A percentile compares a stretch with the other conserved stretches of the same genome.
Conservation (phyloP, 1,139 yeast species). For the Candida sp. region DNA sequence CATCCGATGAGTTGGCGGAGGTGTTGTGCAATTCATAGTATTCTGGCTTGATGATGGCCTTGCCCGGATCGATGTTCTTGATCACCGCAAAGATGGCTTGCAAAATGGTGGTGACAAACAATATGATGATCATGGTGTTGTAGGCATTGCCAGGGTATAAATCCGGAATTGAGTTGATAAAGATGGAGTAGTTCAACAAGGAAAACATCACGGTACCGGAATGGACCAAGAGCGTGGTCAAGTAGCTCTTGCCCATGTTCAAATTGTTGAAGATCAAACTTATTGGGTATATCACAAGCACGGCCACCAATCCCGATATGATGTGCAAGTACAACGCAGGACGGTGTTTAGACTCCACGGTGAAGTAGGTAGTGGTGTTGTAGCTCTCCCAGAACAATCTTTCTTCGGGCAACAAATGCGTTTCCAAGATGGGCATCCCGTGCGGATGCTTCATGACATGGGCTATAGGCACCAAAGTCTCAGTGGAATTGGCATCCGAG, state of each 20-base stretch:
- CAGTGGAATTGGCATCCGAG: constrained; percentile 1
- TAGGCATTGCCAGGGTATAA: constrained; percentile 83
- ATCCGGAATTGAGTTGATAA: constrained; percentile 60
- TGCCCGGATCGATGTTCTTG: constrained; percentile 11
- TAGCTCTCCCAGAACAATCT: constrained; percentile 78
- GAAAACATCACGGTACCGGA: constrained; percentile 51
- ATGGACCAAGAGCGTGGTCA: constrained; percentile 61
- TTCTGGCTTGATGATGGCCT: constrained; percentile 5
- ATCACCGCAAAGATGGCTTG: constrained; percentile 57
- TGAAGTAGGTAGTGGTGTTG: constrained; percentile 81
- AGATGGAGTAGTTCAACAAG: constrained; percentile 61
- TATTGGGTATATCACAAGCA: constrained; percentile 70
- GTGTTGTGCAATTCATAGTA: constrained; percentile 18
- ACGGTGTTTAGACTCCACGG: constrained; percentile 52
- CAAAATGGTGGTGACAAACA: constrained; percentile 53
- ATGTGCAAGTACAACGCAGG: constrained; percentile 65
- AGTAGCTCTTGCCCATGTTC: constrained; percentile 54
- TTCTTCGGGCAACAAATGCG: constrained; percentile 73
- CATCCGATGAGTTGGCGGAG: constrained; percentile 9
- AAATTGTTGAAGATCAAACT: constrained; percentile 67
- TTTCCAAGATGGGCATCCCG: constrained; percentile 78
- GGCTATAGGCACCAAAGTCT: constrained; percentile 35
- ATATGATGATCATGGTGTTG: constrained; percentile 62
- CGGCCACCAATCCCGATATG: constrained; percentile 44
- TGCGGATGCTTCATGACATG: constrained; percentile 64